Base-by-base conservation (phyloP, 2,329 filamentous ascomycete species). In the Samsoniella hepiali region DNA sequence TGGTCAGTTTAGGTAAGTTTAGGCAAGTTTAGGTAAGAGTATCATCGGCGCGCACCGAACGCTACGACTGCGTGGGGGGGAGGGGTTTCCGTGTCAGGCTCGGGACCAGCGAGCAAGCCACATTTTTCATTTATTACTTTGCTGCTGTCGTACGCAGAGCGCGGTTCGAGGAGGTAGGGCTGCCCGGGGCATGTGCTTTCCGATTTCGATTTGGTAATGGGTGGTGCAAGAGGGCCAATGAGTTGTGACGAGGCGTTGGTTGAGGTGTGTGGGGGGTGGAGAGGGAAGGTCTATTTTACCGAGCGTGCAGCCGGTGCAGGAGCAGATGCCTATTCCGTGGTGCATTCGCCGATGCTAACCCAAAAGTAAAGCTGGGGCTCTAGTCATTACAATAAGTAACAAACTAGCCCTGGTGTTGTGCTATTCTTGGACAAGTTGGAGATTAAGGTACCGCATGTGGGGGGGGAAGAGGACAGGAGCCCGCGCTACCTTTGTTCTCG, bases 151-250 rank as follows among this genome's bases (percentile, higher is more conserved):
- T 38, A 38, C 34, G 34, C 11, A 38, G 34, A 9, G 11, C 34
- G 34, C 34, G 34, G 34, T 38, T 11, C 8, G 9, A 3, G 2
- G 34, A 3, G 34, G 34, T 38, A 38, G 32, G 32, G n/a, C 10
- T 51, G 15, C 17, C 31, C n/a, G 31, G 31, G 51, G 9, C 51
- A 17, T n/a, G 40, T 15, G 36, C 8, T 31, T 27, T 22, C 22
- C 8, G 38, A 9, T 58, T 49, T 44, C 58, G 27, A 60, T 60
- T 60, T 60, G 47, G 58, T 53, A 53, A 60, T 60, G 38, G 4
- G 11, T 31, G 45, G 13, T 51, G 27, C 6, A 15, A 34, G 22
- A 17, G 56, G 31, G 17, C 32, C 42, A 58, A 47, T 58, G 27
- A n/a, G 17, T 47, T 59, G 45, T 15, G 13, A 59, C 22, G 45